phyloP scores from a whole-genome alignment of 345 rosid species.

The Populus pruinosa region DNA sequence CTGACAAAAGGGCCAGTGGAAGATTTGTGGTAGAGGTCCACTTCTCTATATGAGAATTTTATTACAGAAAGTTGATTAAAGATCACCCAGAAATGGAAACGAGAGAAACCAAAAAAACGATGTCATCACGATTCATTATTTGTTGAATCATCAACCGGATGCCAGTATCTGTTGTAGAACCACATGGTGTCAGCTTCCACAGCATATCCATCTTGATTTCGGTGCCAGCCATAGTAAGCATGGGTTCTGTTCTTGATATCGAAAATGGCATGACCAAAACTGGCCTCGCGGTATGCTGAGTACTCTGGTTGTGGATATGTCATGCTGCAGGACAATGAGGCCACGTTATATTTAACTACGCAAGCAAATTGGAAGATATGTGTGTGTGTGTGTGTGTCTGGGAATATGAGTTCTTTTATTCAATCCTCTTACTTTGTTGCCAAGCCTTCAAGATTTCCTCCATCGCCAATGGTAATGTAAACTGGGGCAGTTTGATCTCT shows the following conservation, averaged over 20 bases:
- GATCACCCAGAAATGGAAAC: not conserved
- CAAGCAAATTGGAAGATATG: not conserved
- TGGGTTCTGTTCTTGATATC: constrained; percentile 82
- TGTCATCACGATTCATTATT: not conserved
- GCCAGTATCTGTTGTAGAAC: constrained; percentile 75
- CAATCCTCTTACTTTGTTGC: constrained; percentile 55
- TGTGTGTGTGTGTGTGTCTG: too few species aligned
- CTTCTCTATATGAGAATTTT: not conserved
- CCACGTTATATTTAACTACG: not conserved
- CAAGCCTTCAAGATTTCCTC: constrained; percentile 85
- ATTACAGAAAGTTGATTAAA: not conserved
- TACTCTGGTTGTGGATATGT: constrained; percentile 81
- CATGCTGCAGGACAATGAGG: constrained; percentile 50
- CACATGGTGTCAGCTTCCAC: constrained; percentile 81
- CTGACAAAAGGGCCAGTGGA: not conserved
- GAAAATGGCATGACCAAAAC: constrained; percentile 85
- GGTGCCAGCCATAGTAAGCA: constrained; percentile 75
- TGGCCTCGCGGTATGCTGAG: constrained; percentile 88
- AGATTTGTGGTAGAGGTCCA: not conserved
- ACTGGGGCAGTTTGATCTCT: constrained; percentile 70
- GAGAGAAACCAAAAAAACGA: not conserved
- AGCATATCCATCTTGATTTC: constrained; percentile 77
- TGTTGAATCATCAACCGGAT: constrained; percentile 56
- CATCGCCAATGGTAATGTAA: constrained; percentile 81
- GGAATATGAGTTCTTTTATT: not conserved